Evolutionary conservation across 2,329 filamentous ascomycete species (phyloP).

Genomic region (Talaromyces sp.): DNA sequence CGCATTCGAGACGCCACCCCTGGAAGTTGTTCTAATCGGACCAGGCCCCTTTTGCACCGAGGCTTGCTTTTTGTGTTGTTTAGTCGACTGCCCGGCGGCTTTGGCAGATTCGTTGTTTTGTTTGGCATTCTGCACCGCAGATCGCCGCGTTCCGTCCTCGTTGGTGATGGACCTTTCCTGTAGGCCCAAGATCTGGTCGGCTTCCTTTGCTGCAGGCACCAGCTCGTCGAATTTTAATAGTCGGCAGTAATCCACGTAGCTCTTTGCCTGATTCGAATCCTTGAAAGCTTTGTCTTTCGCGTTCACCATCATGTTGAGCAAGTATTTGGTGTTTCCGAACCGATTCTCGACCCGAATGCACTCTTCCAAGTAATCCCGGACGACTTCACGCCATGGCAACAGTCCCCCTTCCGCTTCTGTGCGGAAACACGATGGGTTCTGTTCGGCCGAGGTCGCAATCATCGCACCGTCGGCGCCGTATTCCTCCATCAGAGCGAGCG

Average conservation of each 20-base stretch:
- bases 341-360: constrained; percentile 76
- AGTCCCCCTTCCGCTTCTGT: constrained; percentile 61
- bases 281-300: constrained; percentile 64
- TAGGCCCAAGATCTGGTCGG: constrained; percentile 54
- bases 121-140: constrained; percentile 28
- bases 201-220: constrained; percentile 55
- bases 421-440: constrained; percentile 84
- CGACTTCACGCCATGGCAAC: constrained; percentile 70
- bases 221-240: constrained; percentile 60
- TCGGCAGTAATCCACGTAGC: constrained; percentile 64
- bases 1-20: constrained; percentile 16
- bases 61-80: constrained; percentile 2
- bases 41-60: constrained; percentile 17
- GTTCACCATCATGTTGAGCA: constrained; percentile 78
- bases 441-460: constrained; percentile 91
- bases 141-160: constrained; percentile 14
- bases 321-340: constrained; percentile 88
- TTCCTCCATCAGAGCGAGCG: constrained; percentile 63
- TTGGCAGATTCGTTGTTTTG: constrained; percentile 29
- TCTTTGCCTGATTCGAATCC: constrained; percentile 59
- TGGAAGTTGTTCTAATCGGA: constrained; percentile 28
- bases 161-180: constrained; percentile 17
- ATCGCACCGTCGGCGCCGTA: constrained; percentile 91
- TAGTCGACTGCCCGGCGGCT: constrained; percentile 18
- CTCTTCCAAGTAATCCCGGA: constrained; percentile 65